phyloP scores from a whole-genome alignment of 2,329 filamentous ascomycete species.

The Alternaria sp. region DNA sequence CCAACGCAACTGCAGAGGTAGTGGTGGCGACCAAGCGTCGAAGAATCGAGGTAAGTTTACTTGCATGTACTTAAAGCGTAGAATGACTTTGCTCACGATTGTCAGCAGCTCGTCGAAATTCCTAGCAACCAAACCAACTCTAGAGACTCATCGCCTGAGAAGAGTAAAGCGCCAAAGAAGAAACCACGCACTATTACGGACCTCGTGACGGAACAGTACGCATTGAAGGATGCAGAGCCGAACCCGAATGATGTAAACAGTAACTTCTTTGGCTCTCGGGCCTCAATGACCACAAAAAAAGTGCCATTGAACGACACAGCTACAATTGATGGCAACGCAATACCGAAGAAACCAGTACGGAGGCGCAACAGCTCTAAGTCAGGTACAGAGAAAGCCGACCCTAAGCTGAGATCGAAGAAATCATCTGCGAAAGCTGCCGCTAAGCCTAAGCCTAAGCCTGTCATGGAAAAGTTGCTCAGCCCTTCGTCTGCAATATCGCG shows the following conservation, averaged over 20 bases:
- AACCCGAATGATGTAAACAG: slow-evolving; percentile 22
- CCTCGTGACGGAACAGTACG: slow-evolving; percentile 49
- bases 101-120: slow-evolving; percentile 37
- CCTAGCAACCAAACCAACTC: slow-evolving; percentile 33
- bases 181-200: slow-evolving; percentile 53
- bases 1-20: slow-evolving; percentile 13
- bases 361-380: slow-evolving; percentile 37
- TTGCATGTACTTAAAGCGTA: background rate
- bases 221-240: slow-evolving; percentile 15
- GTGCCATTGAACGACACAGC: slow-evolving; percentile 40
- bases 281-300: slow-evolving; percentile 30
- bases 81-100: slow-evolving; percentile 1
- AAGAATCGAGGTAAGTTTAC: slow-evolving; percentile 37
- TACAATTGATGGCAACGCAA: slow-evolving; percentile 13
- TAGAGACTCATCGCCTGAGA: slow-evolving; percentile 40
- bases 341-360: slow-evolving; percentile 28
- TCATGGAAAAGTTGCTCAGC: slow-evolving; percentile 50
- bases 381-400: slow-evolving; percentile 21
- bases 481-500: slow-evolving; percentile 42
- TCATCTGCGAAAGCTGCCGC: slow-evolving; percentile 36
- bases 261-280: slow-evolving; percentile 38
- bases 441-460: slow-evolving; percentile 32
- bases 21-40: slow-evolving; percentile 38
- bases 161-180: slow-evolving; percentile 50
- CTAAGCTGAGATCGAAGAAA: slow-evolving; percentile 37